Conservation (phyloP, 352 stramenopile genomes). For the Pythium myriotylum region DNA sequence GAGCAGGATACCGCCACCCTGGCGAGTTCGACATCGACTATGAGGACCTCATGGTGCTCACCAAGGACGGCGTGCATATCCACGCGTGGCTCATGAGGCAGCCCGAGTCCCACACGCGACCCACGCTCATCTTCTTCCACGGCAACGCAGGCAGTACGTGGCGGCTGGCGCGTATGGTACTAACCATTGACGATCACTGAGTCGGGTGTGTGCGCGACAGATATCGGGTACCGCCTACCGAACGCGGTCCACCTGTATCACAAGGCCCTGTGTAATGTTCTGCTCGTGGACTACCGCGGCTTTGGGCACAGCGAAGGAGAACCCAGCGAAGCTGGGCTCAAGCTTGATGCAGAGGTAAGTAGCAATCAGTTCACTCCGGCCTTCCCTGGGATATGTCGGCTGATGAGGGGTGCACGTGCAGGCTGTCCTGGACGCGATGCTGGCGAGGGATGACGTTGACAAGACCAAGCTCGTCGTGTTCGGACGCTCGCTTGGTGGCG, state of each 20-base stretch:
- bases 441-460: slow-evolving; percentile 82
- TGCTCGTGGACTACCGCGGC: slow-evolving; percentile 95
- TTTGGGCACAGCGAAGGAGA: slow-evolving; percentile 91
- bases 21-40: slow-evolving; percentile 89
- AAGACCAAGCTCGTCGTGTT: slow-evolving; percentile 90
- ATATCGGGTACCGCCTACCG: slow-evolving; percentile 93
- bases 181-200: background rate
- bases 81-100: slow-evolving; percentile 94
- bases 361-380: too few species aligned
- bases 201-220: too few species aligned
- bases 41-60: slow-evolving; percentile 88
- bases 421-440: slow-evolving; percentile 82
- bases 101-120: slow-evolving; percentile 41
- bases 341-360: slow-evolving; percentile 88
- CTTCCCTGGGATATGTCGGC: too few species aligned
- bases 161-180: background rate
- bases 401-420: too few species aligned
- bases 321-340: slow-evolving; percentile 88
- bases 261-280: slow-evolving; percentile 87
- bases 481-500: slow-evolving; percentile 90
- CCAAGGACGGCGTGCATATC: slow-evolving; percentile 82
- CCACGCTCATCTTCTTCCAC: slow-evolving; percentile 96
- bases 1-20: slow-evolving; percentile 83
- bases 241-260: slow-evolving; percentile 92
- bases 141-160: slow-evolving; percentile 92